Base-by-base conservation (phyloP, 257 asterid genomes). In the Capsicum chinense region DNA sequence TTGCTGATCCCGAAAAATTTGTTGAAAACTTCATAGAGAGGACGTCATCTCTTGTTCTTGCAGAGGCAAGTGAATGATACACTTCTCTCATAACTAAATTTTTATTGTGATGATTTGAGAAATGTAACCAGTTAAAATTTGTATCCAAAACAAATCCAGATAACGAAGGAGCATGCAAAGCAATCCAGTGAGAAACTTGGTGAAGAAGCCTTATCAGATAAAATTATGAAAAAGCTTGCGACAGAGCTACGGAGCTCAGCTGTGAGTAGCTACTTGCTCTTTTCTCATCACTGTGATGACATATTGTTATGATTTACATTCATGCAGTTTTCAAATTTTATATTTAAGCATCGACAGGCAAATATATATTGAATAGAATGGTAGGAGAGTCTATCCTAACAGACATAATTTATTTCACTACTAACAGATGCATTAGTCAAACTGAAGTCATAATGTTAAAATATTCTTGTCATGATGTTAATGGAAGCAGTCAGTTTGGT, bases 1-100 rank as follows among this genome's bases (percentile, higher is more conserved):
- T 82, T 84, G 94, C 94, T 5, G 94, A 92, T 86, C 88, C 97
- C 47, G 92, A 90, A 70, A 92, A 90, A 90, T 87, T 90, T 87
- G 92, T 93, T n/a, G 88, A 90, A 70, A 93, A 93, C 78, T 87
- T 93, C 64, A 79, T 93, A 87, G 92, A 89, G 67, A 93, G 87
- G 88, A 91, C 90, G 0, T 85, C 88, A 82, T 84, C 93, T 80
- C 59, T 86, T 35, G 66, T 91, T 80, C 89, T 93, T 87, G 85
- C 94, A 5, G 89, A 89, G 95, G 97, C 90, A 35, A 80, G 88
- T 83, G 19, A 35, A 80, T 57, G 80, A 14, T 83, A 3, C 50
- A 21, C 54, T 64, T 56, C 44, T n/a, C 12, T 67, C 79, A 7
- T 44, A 78, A 54, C 9, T 54, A 33, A 33, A 52, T 52, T 21